Percentiles rank a stretch among this genome's conserved stretches.
These are phyloP conservation scores for Eutypella sp. DNA, from an alignment of 2,329 filamentous ascomycete species.

Conservation along the genomic window DNA sequence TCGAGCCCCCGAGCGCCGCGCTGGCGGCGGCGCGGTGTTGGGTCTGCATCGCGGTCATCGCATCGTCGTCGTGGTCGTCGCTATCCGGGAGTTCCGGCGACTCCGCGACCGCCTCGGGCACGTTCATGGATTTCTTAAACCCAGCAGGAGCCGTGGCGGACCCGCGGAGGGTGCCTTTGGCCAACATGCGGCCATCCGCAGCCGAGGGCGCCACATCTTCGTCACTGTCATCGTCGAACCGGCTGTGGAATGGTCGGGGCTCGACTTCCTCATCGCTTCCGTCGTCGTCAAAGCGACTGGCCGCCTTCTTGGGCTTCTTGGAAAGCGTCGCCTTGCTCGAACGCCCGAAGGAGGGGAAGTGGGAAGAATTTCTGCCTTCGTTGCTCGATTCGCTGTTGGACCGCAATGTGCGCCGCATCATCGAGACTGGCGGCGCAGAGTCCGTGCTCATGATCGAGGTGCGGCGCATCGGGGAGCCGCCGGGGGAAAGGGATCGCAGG, in stretches of 20 bases:
- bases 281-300: constrained; percentile 55
- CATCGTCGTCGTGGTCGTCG: constrained; percentile 44
- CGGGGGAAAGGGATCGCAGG: constrained; percentile 65
- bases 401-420: constrained; percentile 43
- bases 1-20: constrained; percentile 11
- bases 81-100: constrained; percentile 59
- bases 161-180: constrained; percentile 27
- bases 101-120: constrained; percentile 43
- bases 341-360: constrained; percentile 39
- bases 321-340: constrained; percentile 28
- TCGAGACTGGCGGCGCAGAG: constrained; percentile 31
- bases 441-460: constrained; percentile 36
- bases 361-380: constrained; percentile 29
- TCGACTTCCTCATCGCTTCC: constrained; percentile 53
- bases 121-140: constrained; percentile 55
- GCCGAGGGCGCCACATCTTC: constrained; percentile 41
- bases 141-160: constrained; percentile 31
- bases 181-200: constrained; percentile 17
- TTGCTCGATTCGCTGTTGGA: constrained; percentile 31
- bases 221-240: constrained; percentile 70
- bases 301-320: constrained; percentile 15
- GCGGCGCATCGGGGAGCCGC: constrained; percentile 48
- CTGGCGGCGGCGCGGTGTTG: constrained; percentile 15
- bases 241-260: constrained; percentile 42
- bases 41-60: constrained; percentile 22